Evolutionary conservation across 2,329 filamentous ascomycete genomes (phyloP).

Genomic region (Fusarium lateritium): DNA sequence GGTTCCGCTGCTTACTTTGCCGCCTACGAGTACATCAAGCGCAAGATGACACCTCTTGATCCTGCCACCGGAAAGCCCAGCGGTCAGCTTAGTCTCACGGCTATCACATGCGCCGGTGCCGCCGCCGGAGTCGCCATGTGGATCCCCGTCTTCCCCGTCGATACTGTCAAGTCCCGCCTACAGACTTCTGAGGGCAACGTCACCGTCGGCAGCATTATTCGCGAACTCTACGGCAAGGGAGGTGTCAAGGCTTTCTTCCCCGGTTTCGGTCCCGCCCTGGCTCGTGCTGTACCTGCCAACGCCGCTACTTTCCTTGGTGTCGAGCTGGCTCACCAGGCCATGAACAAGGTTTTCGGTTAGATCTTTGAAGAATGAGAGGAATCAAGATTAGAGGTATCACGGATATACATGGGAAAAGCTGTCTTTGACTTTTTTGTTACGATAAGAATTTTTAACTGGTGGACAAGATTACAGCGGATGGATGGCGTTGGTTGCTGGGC

Average conservation of each 20-base stretch:
- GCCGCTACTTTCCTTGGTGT: slow-evolving; percentile 94
- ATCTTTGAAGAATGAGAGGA: background rate
- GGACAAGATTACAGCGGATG: slow-evolving; percentile 20
- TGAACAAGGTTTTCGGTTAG: slow-evolving; percentile 79
- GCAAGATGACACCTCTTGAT: slow-evolving; percentile 86
- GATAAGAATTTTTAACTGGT: slow-evolving; percentile 8
- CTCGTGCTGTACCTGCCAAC: slow-evolving; percentile 94
- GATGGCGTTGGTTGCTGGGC: slow-evolving; percentile 36
- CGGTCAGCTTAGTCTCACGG: slow-evolving; percentile 84
- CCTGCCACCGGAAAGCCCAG: slow-evolving; percentile 77
- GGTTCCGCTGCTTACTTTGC: slow-evolving; percentile 97
- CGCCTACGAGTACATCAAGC: slow-evolving; percentile 96
- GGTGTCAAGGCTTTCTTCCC: slow-evolving; percentile 97
- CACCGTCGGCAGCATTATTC: slow-evolving; percentile 83
- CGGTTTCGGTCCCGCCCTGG: slow-evolving; percentile 92
- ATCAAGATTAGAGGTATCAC: slow-evolving; percentile 1
- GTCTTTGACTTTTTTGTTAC: slow-evolving; percentile 18
- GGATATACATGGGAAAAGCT: slow-evolving; percentile 27
- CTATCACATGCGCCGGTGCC: slow-evolving; percentile 88
- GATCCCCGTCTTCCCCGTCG: slow-evolving; percentile 98
- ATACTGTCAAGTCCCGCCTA: slow-evolving; percentile 94
- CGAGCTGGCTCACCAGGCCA: slow-evolving; percentile 85
- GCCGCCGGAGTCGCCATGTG: slow-evolving; percentile 98
- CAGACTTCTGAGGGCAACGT: slow-evolving; percentile 92
- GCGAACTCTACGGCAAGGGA: slow-evolving; percentile 85